Evolutionary conservation across 495 filamentous ascomycete genomes (phyloP), one percentile per base, ranked within the genome.

Genomic region (Sabuloglossum arenarium): DNA sequence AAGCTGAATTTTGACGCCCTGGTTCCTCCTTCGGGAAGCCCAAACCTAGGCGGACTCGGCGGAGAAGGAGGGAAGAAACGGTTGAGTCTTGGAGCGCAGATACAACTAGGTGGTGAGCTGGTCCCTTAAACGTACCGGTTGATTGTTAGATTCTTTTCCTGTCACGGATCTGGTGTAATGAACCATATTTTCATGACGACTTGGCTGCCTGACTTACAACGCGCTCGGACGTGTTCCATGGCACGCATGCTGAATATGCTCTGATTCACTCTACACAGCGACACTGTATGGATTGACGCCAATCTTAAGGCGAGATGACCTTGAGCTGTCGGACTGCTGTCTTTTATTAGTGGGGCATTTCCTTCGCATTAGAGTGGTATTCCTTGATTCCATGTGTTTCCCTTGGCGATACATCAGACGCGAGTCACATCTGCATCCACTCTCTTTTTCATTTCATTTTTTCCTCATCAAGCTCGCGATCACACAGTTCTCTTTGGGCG

Each of bases 1-100:
- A 71, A 77, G 46, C 68, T 88, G 43, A 82, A 83, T 56, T 85
- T 87, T 61, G 85, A 86, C 61, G 69, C 70, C 47, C 68, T 84
- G 29, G 67, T 76, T 28, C 78, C 79, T 25, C 77, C 81, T 58
- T 59, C 64, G 10, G 32, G 24, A 51, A 51, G 25, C 25, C 47
- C 47, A 5, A 51, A 29, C 28, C 12, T 51, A 5, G 28, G 24
- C 12, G 47, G 39, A 12, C 1, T 29, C 47, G 47, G 47, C 12
- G 47, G 11, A 49, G 45, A 29, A 6, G 47, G 11, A 27, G 47
- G 47, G 47, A 51, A 51, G 28, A 51, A 51, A 12, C 23, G 47
- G 16, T 8, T 30, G 14, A 30, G 47, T 19, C 23, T 51, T 51
- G 47, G 47, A 16, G n/a, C 28, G 2, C 47, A 51, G 47, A 51